Evolutionary conservation across 2,329 filamentous ascomycete genomes (phyloP).

Genomic region (Claviceps lovelessii): DNA sequence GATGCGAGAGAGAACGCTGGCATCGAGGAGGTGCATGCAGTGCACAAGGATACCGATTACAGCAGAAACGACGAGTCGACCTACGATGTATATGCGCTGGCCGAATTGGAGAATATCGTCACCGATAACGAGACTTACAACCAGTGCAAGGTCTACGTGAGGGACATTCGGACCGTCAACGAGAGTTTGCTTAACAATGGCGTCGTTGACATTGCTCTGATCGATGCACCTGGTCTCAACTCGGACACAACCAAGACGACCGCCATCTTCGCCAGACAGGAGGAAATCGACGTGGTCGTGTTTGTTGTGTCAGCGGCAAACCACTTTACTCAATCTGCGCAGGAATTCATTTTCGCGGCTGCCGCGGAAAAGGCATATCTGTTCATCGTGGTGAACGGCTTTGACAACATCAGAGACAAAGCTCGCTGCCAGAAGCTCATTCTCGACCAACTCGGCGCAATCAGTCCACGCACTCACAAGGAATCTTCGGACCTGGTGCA

Average conservation of each 20-base stretch:
- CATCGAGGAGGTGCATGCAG: constrained; percentile 87
- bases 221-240: constrained; percentile 91
- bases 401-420: constrained; percentile 86
- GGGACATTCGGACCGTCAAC: constrained; percentile 75
- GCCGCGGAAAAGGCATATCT: constrained; percentile 96
- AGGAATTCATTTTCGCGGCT: constrained; percentile 91
- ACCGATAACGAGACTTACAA: constrained; percentile 76
- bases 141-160: constrained; percentile 94
- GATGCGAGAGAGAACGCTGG: constrained; percentile 84
- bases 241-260: constrained; percentile 95
- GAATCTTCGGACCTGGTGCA: constrained; percentile 87
- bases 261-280: constrained; percentile 88
- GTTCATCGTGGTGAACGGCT: constrained; percentile 97
- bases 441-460: constrained; percentile 67
- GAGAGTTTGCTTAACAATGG: constrained; percentile 94
- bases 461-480: constrained; percentile 90
- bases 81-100: constrained; percentile 71
- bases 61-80: constrained; percentile 85
- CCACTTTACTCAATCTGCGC: constrained; percentile 94
- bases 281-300: constrained; percentile 97
- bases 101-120: constrained; percentile 76
- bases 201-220: constrained; percentile 92
- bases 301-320: constrained; percentile 97
- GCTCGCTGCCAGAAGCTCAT: constrained; percentile 84
- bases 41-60: constrained; percentile 68